phyloP scores from a whole-genome alignment of 2,329 filamentous ascomycete genomes.

The Pseudopyricularia javanii region DNA sequence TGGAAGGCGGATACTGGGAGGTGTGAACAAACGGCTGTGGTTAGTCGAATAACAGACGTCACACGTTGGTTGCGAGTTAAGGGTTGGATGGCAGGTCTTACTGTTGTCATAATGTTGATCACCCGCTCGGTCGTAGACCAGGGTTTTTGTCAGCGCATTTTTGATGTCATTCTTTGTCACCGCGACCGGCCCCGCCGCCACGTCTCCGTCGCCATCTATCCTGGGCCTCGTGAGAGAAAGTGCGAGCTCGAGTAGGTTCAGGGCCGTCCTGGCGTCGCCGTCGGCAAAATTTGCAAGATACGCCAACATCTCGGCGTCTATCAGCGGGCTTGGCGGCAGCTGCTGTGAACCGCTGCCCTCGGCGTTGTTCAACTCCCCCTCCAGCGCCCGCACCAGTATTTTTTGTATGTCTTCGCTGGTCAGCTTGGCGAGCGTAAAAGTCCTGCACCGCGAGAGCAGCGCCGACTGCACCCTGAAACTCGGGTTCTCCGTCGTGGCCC shows the following conservation, averaged over 20 bases:
- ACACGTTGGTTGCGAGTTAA: background rate
- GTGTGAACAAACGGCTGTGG: background rate
- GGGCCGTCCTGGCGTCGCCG: conserved; percentile 82
- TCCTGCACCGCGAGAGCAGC: conserved; percentile 77
- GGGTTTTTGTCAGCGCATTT: conserved; percentile 70
- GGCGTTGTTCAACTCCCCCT: conserved; percentile 31
- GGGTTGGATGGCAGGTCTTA: background rate
- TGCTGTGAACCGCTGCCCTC: conserved; percentile 19
- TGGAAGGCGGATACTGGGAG: conserved; percentile 72
- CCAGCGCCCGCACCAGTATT: conserved; percentile 68
- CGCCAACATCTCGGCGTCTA: conserved; percentile 63
- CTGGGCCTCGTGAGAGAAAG: conserved; percentile 54
- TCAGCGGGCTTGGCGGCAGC: conserved; percentile 29
- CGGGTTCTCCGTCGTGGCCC: conserved; percentile 93
- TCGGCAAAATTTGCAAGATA: conserved; percentile 83
- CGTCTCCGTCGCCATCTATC: background rate
- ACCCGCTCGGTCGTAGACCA: conserved; percentile 89
- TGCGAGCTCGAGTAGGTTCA: conserved; percentile 85
- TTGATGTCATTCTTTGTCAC: conserved; percentile 72
- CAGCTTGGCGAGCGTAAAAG: conserved; percentile 74
- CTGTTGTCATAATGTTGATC: conserved; percentile 95
- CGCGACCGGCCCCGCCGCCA: conserved; percentile 25
- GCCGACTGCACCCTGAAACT: conserved; percentile 87
- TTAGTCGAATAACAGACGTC: background rate
- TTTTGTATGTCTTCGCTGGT: conserved; percentile 55